Base-by-base conservation (phyloP, 495 filamentous ascomycete genomes). In the Neurospora sp. region DNA sequence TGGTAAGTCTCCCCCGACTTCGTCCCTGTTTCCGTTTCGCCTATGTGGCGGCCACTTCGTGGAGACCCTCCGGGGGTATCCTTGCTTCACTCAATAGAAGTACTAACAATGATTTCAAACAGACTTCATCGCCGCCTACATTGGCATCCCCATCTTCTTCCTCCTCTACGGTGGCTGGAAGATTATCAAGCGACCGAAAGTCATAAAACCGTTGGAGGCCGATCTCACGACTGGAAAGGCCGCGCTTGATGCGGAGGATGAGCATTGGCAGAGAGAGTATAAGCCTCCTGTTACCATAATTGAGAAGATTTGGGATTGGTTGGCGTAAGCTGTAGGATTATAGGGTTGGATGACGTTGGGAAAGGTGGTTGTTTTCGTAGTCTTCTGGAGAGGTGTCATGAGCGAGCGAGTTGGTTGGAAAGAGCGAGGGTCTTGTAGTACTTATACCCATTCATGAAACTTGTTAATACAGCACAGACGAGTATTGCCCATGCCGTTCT, bases 81-180 rank as follows among this genome's bases (percentile, higher is more conserved):
- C 5, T 24, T 15, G 10, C 54, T 62, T 62, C 3, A 34, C 4
- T 28, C 15, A 3, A 66, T 9, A 19, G 2, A 34, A 17, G 6
- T 34, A 3, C 15, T 69, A 83, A 76, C 34, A 45, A 39, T 5
- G 4, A 21, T 19, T 36, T 17, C 1, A 38, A 40, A 37, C 36
- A 74, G 73, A 48, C 48, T 92, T 92, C 77, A 81, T 92, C 69
- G 88, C 89, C 8, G 84, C 89, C 0, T 92, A 92, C 71, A 86
- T 91, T 72, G 88, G 88, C 8, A 87, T 90, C 70, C 88, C 88
- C 0, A 85, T 87, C 21, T 90, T 90, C 73, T 69, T 89, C 70
- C 72, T 83, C 34, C 81, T 91, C 48, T 91, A 89, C 76, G 59
- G 13, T 31, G 34, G 42, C 73, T 74, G 73, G 73, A 74, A 74